Conservation (phyloP, 352 stramenopile species). For the Pythium folliculosum region DNA sequence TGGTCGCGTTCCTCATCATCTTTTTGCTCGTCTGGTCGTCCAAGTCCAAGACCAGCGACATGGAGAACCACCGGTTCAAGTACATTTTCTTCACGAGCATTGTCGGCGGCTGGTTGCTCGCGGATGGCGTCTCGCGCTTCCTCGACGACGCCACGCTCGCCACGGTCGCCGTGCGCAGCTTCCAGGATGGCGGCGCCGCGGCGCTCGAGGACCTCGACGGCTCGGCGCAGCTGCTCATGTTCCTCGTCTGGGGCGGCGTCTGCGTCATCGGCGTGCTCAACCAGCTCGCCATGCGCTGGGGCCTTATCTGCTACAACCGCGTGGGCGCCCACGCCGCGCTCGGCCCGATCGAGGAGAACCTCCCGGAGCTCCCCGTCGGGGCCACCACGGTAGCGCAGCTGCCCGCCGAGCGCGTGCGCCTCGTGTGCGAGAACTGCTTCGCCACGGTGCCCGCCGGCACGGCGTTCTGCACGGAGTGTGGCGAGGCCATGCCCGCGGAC, state of each 20-base stretch:
- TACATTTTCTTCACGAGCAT: conserved; percentile 81
- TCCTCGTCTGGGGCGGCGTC: conserved; percentile 75
- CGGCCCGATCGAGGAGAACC: conserved; percentile 64
- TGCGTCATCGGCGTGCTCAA: conserved; percentile 66
- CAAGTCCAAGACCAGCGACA: conserved; percentile 73
- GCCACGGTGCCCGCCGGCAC: conserved; percentile 80
- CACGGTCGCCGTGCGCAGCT: conserved; percentile 58
- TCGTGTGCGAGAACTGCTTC: conserved; percentile 91
- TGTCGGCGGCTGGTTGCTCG: conserved; percentile 73
- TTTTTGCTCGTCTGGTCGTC: conserved; percentile 84
- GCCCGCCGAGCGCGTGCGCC: conserved; percentile 61
- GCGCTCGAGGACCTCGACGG: conserved; percentile 55
- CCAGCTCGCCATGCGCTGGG: conserved; percentile 86
- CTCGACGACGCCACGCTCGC: conserved; percentile 63
- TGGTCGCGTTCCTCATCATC: conserved; percentile 87
- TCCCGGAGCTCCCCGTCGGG: conserved; percentile 74
- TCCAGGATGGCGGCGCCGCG: conserved; percentile 58
- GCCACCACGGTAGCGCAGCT: conserved; percentile 61
- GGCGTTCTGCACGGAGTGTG: conserved; percentile 89
- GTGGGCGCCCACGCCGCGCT: conserved; percentile 74
- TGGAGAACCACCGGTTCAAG: conserved; percentile 90
- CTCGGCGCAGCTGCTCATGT: conserved; percentile 70
- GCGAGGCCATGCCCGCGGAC: conserved; percentile 80
- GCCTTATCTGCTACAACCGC: conserved; percentile 88
- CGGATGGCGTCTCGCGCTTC: conserved; percentile 76